Evolutionary conservation across 176 grass and related monocot species (phyloP), one percentile per base, ranked within the genome.

Genomic region (Carex kokanica): DNA sequence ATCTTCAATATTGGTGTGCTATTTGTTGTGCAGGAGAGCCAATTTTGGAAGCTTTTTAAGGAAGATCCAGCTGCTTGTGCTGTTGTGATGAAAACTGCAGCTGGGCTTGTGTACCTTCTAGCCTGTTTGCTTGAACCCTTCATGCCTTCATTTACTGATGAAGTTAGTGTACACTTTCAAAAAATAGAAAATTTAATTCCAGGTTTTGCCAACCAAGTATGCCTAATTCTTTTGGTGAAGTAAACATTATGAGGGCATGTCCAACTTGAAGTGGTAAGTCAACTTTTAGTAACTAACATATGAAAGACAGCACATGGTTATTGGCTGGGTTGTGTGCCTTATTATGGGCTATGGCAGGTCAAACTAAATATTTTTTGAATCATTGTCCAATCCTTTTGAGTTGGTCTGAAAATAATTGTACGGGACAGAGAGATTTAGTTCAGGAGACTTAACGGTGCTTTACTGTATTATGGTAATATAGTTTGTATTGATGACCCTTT

Each of bases 61-160:
- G 84, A 93, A 91, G 89, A 97, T 81, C 81, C 78, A 57, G 77
- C 41, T 80, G 83, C 62, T 87, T 97, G 94, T 16, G 89, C 89
- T 34, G 84, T 95, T 85, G 96, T 98, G 67, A 90, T 98, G 87
- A 98, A 93, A 89, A 95, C 96, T 83, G 87, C 96, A 90, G 79
- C 91, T 81, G 93, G 93, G 80, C 88, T 95, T 87, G 96, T 95
- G 27, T 98, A 93, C 74, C 91, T 98, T 86, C 89, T 98, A 78
- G 89, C 96, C 60, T 93, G 90, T 89, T 84, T 95, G 13, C 87
- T 98, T 66, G 93, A 95, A 59, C 93, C 91, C 65, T 97, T 97
- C 81, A 94, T 97, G 86, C 91, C 91, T 23, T 92, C 91, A 59
- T 92, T 94, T 69, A 90, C 91, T 69, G 86, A 84, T 68, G 84